A percentile compares a stretch with the other conserved stretches of the same genome.
phyloP scores from a whole-genome alignment of 2,329 filamentous ascomycete genomes.

The Cryphonectria parasitica region DNA sequence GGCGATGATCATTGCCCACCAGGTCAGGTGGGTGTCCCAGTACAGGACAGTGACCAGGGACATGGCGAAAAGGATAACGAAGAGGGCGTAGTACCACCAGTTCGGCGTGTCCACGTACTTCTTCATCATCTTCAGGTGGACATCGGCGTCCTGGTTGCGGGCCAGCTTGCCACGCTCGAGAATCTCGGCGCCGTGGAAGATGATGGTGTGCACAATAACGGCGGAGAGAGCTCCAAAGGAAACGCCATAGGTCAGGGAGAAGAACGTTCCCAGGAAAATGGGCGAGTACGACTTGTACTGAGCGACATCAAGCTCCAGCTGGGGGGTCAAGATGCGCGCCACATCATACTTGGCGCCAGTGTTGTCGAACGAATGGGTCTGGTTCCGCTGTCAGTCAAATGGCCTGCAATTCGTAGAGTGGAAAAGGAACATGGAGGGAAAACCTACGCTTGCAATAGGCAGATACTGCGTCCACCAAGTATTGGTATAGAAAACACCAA shows the following conservation, averaged over 20 bases:
- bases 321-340: constrained; percentile 15
- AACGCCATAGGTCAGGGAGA: constrained; percentile 25
- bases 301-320: constrained; percentile 22
- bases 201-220: constrained; percentile 25
- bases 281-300: constrained; percentile 25
- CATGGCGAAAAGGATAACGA: constrained; percentile 25
- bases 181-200: constrained; percentile 35
- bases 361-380: constrained; percentile 26
- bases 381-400: no score
- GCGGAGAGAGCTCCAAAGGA: constrained; percentile 22
- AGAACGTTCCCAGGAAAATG: constrained; percentile 21
- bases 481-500: constrained; percentile 26
- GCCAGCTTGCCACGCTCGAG: constrained; percentile 30
- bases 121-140: constrained; percentile 30
- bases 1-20: constrained; percentile 33
- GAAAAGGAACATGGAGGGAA: no score
- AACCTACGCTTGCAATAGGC: constrained; percentile 22
- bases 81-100: constrained; percentile 30
- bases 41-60: constrained; percentile 26
- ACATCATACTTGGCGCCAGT: constrained; percentile 16
- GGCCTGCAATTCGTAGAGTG: no score
- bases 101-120: constrained; percentile 29
- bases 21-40: constrained; percentile 30
- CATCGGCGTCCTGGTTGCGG: constrained; percentile 30
- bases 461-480: constrained; percentile 23